Evolutionary conservation across 2,329 filamentous ascomycete genomes (phyloP).

Genomic region (Colletotrichum magnum): DNA sequence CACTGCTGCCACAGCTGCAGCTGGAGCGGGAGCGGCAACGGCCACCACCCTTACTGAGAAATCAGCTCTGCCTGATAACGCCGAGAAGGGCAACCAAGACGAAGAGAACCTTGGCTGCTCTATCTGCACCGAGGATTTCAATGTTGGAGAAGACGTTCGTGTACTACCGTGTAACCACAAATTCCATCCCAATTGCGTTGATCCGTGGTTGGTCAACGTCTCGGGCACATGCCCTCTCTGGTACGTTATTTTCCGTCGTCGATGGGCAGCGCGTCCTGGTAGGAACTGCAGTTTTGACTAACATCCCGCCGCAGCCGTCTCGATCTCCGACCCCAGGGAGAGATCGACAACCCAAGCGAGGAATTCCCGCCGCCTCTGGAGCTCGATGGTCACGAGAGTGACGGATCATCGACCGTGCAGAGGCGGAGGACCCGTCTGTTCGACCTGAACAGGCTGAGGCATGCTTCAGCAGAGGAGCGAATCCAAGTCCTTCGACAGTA

Average conservation of each 20-base stretch:
- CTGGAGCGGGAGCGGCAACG: slow-evolving; percentile 15
- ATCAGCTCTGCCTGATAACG: neutral
- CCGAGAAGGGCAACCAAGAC: slow-evolving; percentile 1
- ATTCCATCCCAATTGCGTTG: slow-evolving; percentile 77
- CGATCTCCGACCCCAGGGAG: slow-evolving; percentile 62
- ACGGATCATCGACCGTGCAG: slow-evolving; percentile 51
- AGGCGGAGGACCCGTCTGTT: slow-evolving; percentile 67
- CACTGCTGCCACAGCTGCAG: slow-evolving; percentile 30
- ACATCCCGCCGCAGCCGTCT: slow-evolving; percentile 61
- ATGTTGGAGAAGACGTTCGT: slow-evolving; percentile 75
- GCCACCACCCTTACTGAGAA: slow-evolving; percentile 1
- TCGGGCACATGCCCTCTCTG: slow-evolving; percentile 79
- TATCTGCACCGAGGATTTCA: slow-evolving; percentile 80
- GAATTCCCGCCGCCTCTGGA: slow-evolving; percentile 58
- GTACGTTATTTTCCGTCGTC: slow-evolving; percentile 60
- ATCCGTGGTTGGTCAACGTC: slow-evolving; percentile 79
- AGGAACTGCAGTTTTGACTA: slow-evolving; percentile 34
- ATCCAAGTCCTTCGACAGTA: slow-evolving; percentile 70
- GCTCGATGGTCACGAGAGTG: slow-evolving; percentile 54
- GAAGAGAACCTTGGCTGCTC: slow-evolving; percentile 70
- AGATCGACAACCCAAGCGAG: slow-evolving; percentile 45
- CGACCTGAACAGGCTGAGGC: slow-evolving; percentile 69
- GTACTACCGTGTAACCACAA: slow-evolving; percentile 78
- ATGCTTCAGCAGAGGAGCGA: slow-evolving; percentile 74
- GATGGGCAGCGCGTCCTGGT: neutral